Percentiles rank a stretch among this genome's conserved stretches.
Evolutionary conservation across 208 protist genomes (phyloP).

Genomic region (Endotrypanum monterogeii): DNA sequence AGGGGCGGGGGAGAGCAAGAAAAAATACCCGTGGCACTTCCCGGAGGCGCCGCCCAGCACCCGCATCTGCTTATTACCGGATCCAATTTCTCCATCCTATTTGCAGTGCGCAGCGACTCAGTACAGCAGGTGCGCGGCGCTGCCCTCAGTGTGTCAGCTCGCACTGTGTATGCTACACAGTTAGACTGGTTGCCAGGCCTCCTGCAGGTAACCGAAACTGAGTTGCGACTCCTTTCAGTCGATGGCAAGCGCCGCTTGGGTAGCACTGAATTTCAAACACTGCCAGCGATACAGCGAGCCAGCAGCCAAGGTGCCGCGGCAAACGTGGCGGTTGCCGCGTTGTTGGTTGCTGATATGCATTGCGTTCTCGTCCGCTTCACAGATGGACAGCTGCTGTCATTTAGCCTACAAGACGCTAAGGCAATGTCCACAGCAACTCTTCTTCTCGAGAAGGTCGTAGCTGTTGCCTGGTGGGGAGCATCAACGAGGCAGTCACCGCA

Average conservation of each 20-base stretch:
- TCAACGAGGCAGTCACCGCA: not conserved
- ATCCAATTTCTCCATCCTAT: constrained; percentile 72
- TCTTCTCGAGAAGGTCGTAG: constrained; percentile 41
- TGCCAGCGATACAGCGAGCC: constrained; percentile 16
- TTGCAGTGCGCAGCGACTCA: constrained; percentile 63
- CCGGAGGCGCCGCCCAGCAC: not conserved
- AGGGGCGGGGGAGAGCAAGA: constrained; percentile 5
- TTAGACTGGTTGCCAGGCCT: constrained; percentile 52
- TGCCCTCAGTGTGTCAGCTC: constrained; percentile 41
- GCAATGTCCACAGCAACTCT: constrained; percentile 9
- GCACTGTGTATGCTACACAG: constrained; percentile 66
- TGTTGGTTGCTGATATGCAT: constrained; percentile 17
- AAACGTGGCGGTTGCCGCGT: constrained; percentile 18
- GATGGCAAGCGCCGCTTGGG: constrained; percentile 50
- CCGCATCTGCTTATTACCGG: constrained; percentile 76
- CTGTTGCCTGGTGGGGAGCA: constrained; percentile 41
- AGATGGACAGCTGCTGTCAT: constrained; percentile 24
- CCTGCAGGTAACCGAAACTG: constrained; percentile 77
- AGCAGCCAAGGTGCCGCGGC: constrained; percentile 2
- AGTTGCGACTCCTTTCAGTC: constrained; percentile 59
- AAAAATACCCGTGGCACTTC: not conserved
- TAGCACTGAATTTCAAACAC: constrained; percentile 13
- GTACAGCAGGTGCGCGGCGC: constrained; percentile 75
- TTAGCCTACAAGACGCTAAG: constrained; percentile 12
- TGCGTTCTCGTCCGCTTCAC: constrained; percentile 41